Evolutionary conservation across 371 early-diverging fungal genomes (phyloP), one percentile per base, ranked within the genome.

Genomic region (Mortierella sp.): DNA sequence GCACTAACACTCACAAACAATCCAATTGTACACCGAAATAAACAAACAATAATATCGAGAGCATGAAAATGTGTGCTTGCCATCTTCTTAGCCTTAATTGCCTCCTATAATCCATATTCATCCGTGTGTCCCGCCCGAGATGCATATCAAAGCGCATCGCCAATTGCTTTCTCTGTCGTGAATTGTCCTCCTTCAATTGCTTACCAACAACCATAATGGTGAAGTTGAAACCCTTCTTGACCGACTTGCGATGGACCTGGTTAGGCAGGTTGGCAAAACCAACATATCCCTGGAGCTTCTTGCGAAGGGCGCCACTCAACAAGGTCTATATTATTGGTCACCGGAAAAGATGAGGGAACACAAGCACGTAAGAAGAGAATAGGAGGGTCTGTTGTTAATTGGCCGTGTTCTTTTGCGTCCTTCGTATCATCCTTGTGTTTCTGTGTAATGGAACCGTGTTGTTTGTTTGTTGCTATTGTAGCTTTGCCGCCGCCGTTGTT

Each of bases 141-240:
- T 5, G 10, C 50, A 11, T 50, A 8, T 11, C 10, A 10, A 2
- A 24, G 34, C 4, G 34, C 31, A 19, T 28, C 24, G 34, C 14
- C 40, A 11, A 67, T 37, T 67, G 67, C 34, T 51, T 13, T 61
- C 46, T 10, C 46, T 10, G 46, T 46, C 46, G 13, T 40, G 67
- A 37, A 9, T 40, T 67, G 24, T 34, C 24, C 40, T 50, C 50
- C 50, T 50, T 50, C 1, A 21, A 61, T 2, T 67, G 40, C 94
- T 82, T 93, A 95, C 97, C 99, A 75, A 98, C 99, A 61, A 98
- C 97, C 98, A 99, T 98, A 82, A 96, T 82, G 75, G 98, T 98
- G 87, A 99, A 99, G 87, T 98, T 95, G 92, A 99, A 99, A 24
- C 99, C 99, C 84, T 97, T 97, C 90, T 99, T 98, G 73, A 99